Conservation (phyloP, 2,329 filamentous ascomycete genomes). For the Pseudogymnoascus sp. region DNA sequence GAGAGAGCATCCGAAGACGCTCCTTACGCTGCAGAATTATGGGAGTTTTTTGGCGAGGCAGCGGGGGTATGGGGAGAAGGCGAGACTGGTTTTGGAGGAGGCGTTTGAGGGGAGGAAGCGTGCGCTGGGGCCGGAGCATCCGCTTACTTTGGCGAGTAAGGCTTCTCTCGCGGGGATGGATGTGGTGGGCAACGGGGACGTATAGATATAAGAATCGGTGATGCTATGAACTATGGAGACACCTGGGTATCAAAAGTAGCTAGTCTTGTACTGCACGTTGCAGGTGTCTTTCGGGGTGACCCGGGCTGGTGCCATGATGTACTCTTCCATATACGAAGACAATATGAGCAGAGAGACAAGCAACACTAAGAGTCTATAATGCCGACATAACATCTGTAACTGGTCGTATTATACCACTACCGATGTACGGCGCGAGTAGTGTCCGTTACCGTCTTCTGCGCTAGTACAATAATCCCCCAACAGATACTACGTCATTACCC, state of each 20-base stretch:
- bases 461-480: not conserved
- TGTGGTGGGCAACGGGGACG: not conserved
- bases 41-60: not conserved
- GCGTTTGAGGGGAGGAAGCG: not conserved
- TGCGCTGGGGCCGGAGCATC: not conserved
- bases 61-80: not conserved
- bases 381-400: not conserved
- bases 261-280: not conserved
- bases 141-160: not conserved
- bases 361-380: not conserved
- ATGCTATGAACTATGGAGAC: not conserved
- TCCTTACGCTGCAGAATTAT: not conserved
- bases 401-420: not conserved
- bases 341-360: not conserved
- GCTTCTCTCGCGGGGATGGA: not conserved
- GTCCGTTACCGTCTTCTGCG: not conserved
- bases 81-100: not conserved
- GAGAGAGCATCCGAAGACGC: not conserved
- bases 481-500: not conserved
- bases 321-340: not conserved
- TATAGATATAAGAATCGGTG: not conserved
- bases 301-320: not conserved
- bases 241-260: not conserved
- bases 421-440: not conserved
- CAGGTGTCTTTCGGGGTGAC: not conserved